Evolutionary conservation across 305 asterid species (phyloP).

Genomic region (Striga hermonthica): DNA sequence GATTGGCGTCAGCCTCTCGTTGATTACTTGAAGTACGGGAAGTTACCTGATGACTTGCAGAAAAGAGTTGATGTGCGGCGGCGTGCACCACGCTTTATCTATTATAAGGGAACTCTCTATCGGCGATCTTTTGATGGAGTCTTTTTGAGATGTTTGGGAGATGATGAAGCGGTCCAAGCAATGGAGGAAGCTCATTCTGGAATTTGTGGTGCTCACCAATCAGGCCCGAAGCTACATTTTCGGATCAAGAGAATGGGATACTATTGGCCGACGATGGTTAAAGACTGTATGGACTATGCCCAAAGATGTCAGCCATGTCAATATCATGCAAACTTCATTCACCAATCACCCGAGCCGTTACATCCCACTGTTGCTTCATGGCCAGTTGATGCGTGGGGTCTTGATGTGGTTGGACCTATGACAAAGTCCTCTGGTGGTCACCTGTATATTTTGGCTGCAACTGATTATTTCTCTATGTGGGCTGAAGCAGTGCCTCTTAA

Average conservation of each 20-base stretch:
- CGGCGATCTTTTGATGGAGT: not conserved
- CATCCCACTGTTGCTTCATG: constrained; percentile 11
- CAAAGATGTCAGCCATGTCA: constrained; percentile 4
- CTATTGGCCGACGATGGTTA: not conserved
- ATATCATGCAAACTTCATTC: not conserved
- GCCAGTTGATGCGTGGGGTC: not conserved
- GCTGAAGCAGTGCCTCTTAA: not conserved
- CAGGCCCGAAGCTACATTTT: not conserved
- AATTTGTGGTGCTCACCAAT: not conserved
- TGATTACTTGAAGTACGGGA: not conserved
- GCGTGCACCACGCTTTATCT: not conserved
- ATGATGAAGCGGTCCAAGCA: not conserved
- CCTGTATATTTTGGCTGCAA: not conserved
- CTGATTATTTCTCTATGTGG: not conserved
- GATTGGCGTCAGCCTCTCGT: not conserved
- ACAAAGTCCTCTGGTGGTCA: not conserved
- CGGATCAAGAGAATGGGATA: not conserved
- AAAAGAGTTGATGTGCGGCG: not conserved
- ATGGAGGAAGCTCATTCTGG: constrained; percentile 1
- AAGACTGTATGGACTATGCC: not conserved
- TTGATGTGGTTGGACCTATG: constrained; percentile 6
- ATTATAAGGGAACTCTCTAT: not conserved
- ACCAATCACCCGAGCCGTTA: not conserved
- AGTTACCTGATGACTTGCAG: not conserved
- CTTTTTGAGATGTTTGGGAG: not conserved